A percentile compares a stretch with the other conserved stretches of the same genome.
These are phyloP conservation scores for Citrullus mucosospermus DNA, from an alignment of 306 rosid species.

Conservation along the genomic window DNA sequence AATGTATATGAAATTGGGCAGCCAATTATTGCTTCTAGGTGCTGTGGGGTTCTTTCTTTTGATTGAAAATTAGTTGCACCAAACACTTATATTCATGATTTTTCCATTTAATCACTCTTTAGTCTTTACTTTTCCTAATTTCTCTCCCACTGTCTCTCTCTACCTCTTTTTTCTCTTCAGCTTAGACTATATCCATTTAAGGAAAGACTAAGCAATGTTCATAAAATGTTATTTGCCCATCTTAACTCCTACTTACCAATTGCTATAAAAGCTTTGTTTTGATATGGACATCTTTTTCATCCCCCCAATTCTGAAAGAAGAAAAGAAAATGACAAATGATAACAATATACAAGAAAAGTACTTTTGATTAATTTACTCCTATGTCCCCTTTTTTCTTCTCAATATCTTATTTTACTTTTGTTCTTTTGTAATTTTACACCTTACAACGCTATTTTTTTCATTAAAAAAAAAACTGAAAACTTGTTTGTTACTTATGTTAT, in stretches of 20 bases:
- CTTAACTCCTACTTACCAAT: not conserved
- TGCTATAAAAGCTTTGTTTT: not conserved
- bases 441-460: not conserved
- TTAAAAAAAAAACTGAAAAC: not conserved
- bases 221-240: not conserved
- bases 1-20: not conserved
- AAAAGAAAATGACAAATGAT: not conserved
- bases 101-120: not conserved
- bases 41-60: not conserved
- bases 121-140: not conserved
- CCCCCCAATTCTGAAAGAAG: not conserved
- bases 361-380: not conserved
- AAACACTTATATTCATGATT: not conserved
- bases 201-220: not conserved
- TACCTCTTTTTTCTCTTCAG: not conserved
- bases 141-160: not conserved
- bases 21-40: not conserved
- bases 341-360: not conserved
- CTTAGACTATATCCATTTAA: not conserved
- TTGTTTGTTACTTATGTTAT: not conserved
- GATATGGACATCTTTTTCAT: not conserved
- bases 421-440: no score
- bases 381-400: not conserved
- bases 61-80: not conserved
- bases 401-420: not conserved